A percentile compares a stretch with the other conserved stretches of the same genome.
Evolutionary conservation across 768 basidiomycete species (phyloP).

Genomic region (Tulasnella sp.): DNA sequence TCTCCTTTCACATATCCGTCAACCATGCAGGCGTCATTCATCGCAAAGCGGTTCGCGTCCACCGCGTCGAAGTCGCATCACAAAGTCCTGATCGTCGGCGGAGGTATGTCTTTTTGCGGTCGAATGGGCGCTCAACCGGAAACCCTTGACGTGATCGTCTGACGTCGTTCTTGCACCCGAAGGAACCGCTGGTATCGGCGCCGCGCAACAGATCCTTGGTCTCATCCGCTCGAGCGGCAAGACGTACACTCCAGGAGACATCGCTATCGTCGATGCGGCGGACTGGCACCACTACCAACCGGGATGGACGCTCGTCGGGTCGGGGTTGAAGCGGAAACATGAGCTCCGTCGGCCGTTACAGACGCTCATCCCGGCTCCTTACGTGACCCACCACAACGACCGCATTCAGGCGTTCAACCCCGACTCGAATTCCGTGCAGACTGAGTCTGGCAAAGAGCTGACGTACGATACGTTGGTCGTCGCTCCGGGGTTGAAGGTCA

Average conservation of each 20-base stretch:
- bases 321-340: slow-evolving; percentile 64
- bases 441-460: slow-evolving; percentile 54
- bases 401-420: slow-evolving; percentile 69
- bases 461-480: slow-evolving; percentile 82
- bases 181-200: slow-evolving; percentile 75
- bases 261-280: slow-evolving; percentile 75
- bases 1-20: not conserved
- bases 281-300: slow-evolving; percentile 88
- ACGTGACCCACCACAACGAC: slow-evolving; percentile 60
- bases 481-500: slow-evolving; percentile 78
- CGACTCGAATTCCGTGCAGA: slow-evolving; percentile 56
- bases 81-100: slow-evolving; percentile 81
- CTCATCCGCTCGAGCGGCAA: slow-evolving; percentile 63
- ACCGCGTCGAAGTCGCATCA: slow-evolving; percentile 39
- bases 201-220: slow-evolving; percentile 80
- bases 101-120: slow-evolving; percentile 58
- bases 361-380: slow-evolving; percentile 53
- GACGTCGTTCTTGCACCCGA: slow-evolving; percentile 10
- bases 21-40: not conserved
- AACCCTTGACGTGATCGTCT: not conserved
- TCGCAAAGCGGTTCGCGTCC: slow-evolving; percentile 10
- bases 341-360: slow-evolving; percentile 49
- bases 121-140: not conserved
- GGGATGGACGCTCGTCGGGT: slow-evolving; percentile 90
- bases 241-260: slow-evolving; percentile 53